Conservation (phyloP, 768 basidiomycete genomes). For the Hirschioporus abietinus region DNA sequence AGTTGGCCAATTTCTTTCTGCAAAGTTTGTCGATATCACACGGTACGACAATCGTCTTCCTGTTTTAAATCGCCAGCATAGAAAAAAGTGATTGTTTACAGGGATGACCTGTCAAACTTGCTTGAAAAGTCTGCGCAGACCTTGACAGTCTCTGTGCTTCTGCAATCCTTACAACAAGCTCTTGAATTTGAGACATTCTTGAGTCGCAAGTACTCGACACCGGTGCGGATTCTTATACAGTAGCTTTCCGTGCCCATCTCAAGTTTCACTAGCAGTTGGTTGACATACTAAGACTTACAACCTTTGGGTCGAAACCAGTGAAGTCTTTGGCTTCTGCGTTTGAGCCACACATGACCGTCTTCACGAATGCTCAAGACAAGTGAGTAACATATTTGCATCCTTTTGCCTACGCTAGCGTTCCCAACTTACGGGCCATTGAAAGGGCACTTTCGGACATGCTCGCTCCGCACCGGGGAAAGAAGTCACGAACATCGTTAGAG, state of each 20-base stretch:
- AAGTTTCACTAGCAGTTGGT: constrained; percentile 41
- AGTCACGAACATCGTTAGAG: constrained; percentile 66
- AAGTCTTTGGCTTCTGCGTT: constrained; percentile 85
- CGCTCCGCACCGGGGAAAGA: constrained; percentile 63
- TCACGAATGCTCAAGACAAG: constrained; percentile 97
- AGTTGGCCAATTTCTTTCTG: constrained; percentile 73
- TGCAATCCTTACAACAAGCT: constrained; percentile 84
- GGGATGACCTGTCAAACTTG: constrained; percentile 79
- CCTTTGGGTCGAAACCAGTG: constrained; percentile 43
- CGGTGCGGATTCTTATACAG: constrained; percentile 36
- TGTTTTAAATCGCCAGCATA: not conserved
- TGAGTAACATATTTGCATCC: constrained; percentile 27
- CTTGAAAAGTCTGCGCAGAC: constrained; percentile 72
- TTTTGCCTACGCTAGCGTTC: not conserved
- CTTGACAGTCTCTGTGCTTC: constrained; percentile 69
- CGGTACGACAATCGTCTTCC: constrained; percentile 44
- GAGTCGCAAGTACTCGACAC: constrained; percentile 74
- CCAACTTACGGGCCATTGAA: not conserved
- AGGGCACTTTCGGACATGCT: constrained; percentile 92
- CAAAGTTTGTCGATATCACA: constrained; percentile 88
- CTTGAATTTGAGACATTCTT: constrained; percentile 84
- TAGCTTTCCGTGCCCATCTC: constrained; percentile 1
- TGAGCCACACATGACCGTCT: constrained; percentile 87
- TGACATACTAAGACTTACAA: constrained; percentile 51
- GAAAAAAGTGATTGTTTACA: constrained; percentile 22